Percentiles rank a stretch among this genome's conserved stretches.
Conservation (phyloP, 257 asterid species). For the Gentiana straminea region DNA sequence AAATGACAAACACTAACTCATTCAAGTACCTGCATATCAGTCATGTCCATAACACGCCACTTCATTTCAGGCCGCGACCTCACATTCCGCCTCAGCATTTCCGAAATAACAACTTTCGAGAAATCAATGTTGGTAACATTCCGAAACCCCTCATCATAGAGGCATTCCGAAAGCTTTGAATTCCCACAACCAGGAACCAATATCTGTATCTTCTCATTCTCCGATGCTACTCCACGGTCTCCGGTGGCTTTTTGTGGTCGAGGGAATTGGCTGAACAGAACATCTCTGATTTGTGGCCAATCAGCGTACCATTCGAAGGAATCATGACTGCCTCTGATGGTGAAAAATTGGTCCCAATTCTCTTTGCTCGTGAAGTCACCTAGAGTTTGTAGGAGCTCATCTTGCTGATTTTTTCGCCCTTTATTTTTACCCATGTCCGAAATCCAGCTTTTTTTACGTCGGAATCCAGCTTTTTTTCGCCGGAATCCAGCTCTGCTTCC, state of each 20-base stretch:
- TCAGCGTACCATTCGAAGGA: conserved; percentile 95
- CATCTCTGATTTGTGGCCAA: conserved; percentile 54
- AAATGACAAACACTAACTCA: too few species aligned
- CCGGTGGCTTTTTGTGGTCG: conserved; percentile 3
- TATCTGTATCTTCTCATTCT: conserved; percentile 19
- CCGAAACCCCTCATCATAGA: conserved; percentile 63
- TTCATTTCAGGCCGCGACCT: conserved; percentile 71
- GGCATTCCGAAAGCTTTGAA: conserved; percentile 76
- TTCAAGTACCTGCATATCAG: conserved; percentile 59
- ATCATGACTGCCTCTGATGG: conserved; percentile 59
- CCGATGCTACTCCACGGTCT: conserved; percentile 3
- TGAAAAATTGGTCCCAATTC: conserved; percentile 88
- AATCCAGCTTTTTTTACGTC: too few species aligned
- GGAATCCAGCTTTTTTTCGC: too few species aligned
- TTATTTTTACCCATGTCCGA: conserved; percentile 32
- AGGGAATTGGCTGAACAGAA: conserved; percentile 32
- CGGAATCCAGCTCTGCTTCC: too few species aligned
- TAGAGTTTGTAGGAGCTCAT: conserved; percentile 56
- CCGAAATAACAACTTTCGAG: conserved; percentile 76
- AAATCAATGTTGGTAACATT: conserved; percentile 75
- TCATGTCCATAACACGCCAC: conserved; percentile 98
- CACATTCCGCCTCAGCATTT: conserved; percentile 73
- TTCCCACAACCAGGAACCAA: conserved; percentile 97
- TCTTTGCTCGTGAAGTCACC: conserved; percentile 77
- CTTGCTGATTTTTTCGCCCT: conserved; percentile 36